Percentiles rank a stretch among this genome's conserved stretches.
These are phyloP conservation scores for Diplodia intermedia DNA, from an alignment of 2,329 filamentous ascomycete species.

Conservation along the genomic window DNA sequence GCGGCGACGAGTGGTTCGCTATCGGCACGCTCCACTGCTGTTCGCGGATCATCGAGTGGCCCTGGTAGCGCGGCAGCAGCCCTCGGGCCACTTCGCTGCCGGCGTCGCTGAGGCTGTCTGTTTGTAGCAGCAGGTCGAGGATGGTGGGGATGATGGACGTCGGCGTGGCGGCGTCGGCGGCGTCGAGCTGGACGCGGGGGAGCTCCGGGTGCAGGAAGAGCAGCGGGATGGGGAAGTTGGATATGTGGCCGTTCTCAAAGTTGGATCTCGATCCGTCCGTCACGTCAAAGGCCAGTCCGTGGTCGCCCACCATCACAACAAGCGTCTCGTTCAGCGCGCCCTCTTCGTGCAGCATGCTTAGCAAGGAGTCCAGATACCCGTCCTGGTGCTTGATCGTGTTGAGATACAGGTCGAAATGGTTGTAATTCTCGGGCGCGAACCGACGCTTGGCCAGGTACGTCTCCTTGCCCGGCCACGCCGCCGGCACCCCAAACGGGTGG, in stretches of 20 bases:
- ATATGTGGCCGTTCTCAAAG: conserved; percentile 55
- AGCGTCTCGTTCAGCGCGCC: conserved; percentile 56
- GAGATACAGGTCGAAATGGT: conserved; percentile 50
- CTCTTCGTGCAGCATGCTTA: conserved; percentile 52
- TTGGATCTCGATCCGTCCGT: conserved; percentile 50
- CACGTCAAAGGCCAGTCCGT: conserved; percentile 46
- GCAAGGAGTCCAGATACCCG: conserved; percentile 49
- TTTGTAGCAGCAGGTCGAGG: conserved; percentile 53
- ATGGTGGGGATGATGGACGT: conserved; percentile 56
- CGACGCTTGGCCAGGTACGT: conserved; percentile 15
- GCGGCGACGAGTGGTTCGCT: neutral
- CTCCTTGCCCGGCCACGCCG: conserved; percentile 33
- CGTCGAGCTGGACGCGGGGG: conserved; percentile 50
- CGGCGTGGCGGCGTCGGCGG: conserved; percentile 47
- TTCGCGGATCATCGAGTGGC: conserved; percentile 54
- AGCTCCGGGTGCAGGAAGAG: conserved; percentile 54
- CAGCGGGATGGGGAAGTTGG: conserved; percentile 54
- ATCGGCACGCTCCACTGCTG: neutral
- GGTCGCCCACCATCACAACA: conserved; percentile 56
- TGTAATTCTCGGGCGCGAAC: conserved; percentile 11
- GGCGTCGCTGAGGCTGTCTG: conserved; percentile 47
- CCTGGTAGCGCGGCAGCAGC: conserved; percentile 55
- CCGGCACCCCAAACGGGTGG: conserved; percentile 53
- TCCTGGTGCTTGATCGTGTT: conserved; percentile 53
- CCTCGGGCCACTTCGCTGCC: conserved; percentile 47